These are phyloP conservation scores for Pleurotus tuoliensis DNA, from an alignment of 768 basidiomycete genomes.

Conservation along the genomic window DNA sequence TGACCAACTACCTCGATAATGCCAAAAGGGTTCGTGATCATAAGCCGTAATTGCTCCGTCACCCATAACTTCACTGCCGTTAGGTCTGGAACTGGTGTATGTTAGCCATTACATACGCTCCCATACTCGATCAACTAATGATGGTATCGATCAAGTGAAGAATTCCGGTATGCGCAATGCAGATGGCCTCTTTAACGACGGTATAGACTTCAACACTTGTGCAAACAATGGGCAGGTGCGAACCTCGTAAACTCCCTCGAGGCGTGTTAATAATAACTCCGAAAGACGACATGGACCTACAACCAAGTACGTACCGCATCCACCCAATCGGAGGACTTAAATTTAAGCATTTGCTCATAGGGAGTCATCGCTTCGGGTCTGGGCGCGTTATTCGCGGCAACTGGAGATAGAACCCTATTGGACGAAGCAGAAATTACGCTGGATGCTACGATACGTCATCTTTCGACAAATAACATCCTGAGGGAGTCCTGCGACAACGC, in stretches of 20 bases:
- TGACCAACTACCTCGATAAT: slow-evolving; percentile 39
- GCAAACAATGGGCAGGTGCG: slow-evolving; percentile 41
- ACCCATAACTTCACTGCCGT: neutral
- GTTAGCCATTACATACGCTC: slow-evolving; percentile 9
- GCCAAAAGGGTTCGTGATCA: slow-evolving; percentile 35
- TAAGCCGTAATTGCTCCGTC: neutral
- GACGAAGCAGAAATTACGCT: slow-evolving; percentile 49
- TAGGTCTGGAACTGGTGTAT: slow-evolving; percentile 35
- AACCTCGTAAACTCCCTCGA: neutral
- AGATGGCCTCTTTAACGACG: slow-evolving; percentile 42
- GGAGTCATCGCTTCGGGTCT: slow-evolving; percentile 55
- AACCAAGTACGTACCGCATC: slow-evolving; percentile 37
- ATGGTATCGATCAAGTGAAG: slow-evolving; percentile 24
- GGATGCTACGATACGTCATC: slow-evolving; percentile 40
- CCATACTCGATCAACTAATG: neutral
- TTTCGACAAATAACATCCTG: slow-evolving; percentile 38
- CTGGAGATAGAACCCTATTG: slow-evolving; percentile 33
- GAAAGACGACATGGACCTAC: slow-evolving; percentile 55
- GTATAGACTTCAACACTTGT: slow-evolving; percentile 31
- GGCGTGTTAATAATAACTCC: neutral
- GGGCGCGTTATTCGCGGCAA: slow-evolving; percentile 39
- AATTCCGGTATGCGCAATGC: slow-evolving; percentile 44
- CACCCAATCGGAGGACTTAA: neutral
- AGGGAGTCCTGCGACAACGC: slow-evolving; percentile 52
- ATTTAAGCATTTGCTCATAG: slow-evolving; percentile 20